These are phyloP conservation scores for Apiotrichum mycotoxinovorans DNA, from an alignment of 1,284 basidiomycete genomes.

Conservation along the genomic window DNA sequence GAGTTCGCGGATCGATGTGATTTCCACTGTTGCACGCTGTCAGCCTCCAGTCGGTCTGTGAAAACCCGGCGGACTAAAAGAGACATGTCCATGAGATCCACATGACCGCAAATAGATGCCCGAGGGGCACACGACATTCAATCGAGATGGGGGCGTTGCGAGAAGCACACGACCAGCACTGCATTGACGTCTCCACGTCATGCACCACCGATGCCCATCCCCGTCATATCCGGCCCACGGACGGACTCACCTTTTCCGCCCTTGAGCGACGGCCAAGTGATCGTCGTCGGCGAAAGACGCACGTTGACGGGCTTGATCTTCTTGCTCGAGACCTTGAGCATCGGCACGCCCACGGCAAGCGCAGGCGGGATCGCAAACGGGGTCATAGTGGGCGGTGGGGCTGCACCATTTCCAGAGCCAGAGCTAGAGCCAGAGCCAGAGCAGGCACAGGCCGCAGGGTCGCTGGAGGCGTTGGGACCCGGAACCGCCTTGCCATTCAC, in stretches of 20 bases:
- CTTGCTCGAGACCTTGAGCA: conserved; percentile 86
- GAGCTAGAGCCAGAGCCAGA: no score
- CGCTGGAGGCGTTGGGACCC: no score
- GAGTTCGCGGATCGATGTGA: conserved; percentile 88
- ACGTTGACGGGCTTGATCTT: conserved; percentile 73
- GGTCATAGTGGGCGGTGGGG: neutral
- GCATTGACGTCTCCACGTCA: neutral
- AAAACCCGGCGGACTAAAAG: no score
- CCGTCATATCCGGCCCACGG: no score
- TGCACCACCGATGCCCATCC: neutral
- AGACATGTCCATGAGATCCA: no score
- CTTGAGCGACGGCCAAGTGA: conserved; percentile 80
- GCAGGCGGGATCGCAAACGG: conserved; percentile 12
- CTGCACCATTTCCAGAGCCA: neutral
- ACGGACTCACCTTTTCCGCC: conserved; percentile 66
- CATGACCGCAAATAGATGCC: neutral
- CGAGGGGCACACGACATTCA: no score
- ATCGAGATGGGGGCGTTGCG: no score
- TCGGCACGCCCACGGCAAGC: conserved; percentile 57
- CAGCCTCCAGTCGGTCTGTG: no score
- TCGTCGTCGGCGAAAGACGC: conserved; percentile 68
- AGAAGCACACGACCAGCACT: no score
- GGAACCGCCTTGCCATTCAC: no score
- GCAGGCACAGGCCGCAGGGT: no score
- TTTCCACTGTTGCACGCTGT: conserved; percentile 67